Conservation (phyloP, 495 filamentous ascomycete genomes). For the Neurospora sp. region DNA sequence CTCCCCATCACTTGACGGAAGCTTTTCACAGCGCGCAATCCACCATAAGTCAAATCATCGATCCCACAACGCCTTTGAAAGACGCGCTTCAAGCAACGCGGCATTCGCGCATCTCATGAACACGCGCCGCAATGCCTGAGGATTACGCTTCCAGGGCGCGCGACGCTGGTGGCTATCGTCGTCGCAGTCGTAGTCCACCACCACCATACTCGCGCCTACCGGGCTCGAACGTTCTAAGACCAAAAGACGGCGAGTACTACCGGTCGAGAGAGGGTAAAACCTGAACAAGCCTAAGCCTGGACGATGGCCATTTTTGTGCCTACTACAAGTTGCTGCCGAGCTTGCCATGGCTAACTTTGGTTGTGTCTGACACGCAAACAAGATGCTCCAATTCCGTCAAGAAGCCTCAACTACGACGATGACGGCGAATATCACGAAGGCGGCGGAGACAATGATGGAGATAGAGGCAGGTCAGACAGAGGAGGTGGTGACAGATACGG, state of each 20-base stretch:
- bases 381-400: slow-evolving; percentile 13
- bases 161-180: slow-evolving; percentile 11
- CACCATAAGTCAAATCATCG: background rate
- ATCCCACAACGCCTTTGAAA: background rate
- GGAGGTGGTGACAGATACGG: background rate
- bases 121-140: slow-evolving; percentile 14
- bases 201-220: slow-evolving; percentile 5
- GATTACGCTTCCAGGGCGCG: slow-evolving; percentile 11
- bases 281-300: slow-evolving; percentile 9
- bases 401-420: slow-evolving; percentile 25
- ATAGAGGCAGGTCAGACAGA: background rate
- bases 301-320: slow-evolving; percentile 6
- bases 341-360: slow-evolving; percentile 22
- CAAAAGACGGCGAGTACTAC: slow-evolving; percentile 21
- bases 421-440: slow-evolving; percentile 5
- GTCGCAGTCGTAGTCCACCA: slow-evolving; percentile 10
- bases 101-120: background rate
- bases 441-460: background rate
- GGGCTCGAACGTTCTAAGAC: slow-evolving; percentile 10
- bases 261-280: slow-evolving; percentile 42
- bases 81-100: background rate
- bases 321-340: slow-evolving; percentile 5
- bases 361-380: slow-evolving; percentile 6
- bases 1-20: background rate
- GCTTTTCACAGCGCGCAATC: background rate